Conservation (phyloP, 2,329 filamentous ascomycete genomes). For the Cercospora berteroae region DNA sequence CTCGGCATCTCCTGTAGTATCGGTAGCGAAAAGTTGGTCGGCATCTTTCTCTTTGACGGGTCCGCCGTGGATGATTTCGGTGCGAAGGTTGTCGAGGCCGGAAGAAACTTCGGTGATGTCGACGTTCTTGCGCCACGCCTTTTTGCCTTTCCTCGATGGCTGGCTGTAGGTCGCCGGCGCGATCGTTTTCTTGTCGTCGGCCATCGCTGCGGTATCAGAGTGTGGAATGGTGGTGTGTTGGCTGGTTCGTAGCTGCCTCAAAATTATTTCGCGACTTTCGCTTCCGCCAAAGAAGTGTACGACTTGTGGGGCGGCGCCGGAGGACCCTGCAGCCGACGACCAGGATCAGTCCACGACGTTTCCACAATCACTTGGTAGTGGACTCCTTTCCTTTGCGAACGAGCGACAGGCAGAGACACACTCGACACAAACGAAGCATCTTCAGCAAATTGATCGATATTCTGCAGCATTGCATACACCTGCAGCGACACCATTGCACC, state of each 20-base stretch:
- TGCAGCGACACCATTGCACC: not conserved
- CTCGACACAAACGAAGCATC: slow-evolving; percentile 1
- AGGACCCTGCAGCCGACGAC: not conserved
- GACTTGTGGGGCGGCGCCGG: not conserved
- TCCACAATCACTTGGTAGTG: not conserved
- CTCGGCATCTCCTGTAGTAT: slow-evolving; percentile 67
- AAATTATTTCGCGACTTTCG: slow-evolving; percentile 3
- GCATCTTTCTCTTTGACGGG: slow-evolving; percentile 80
- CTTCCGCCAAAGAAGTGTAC: not conserved
- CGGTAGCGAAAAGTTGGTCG: slow-evolving; percentile 80
- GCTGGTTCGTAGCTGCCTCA: not conserved
- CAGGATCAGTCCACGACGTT: not conserved
- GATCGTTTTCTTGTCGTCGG: slow-evolving; percentile 32
- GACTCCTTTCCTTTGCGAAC: not conserved
- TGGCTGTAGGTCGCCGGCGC: slow-evolving; percentile 82
- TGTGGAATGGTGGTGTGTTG: not conserved
- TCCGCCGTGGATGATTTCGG: slow-evolving; percentile 88
- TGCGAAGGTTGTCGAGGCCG: slow-evolving; percentile 78
- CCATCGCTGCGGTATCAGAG: slow-evolving; percentile 8
- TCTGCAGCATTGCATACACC: not conserved
- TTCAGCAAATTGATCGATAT: not conserved
- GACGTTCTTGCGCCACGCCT: slow-evolving; percentile 98
- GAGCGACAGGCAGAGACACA: not conserved
- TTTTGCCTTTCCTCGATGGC: slow-evolving; percentile 93
- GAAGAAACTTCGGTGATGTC: slow-evolving; percentile 82